Evolutionary conservation across 2,329 filamentous ascomycete species (phyloP), one percentile per base, ranked within the genome.

Genomic region (Colletotrichum viniferum): DNA sequence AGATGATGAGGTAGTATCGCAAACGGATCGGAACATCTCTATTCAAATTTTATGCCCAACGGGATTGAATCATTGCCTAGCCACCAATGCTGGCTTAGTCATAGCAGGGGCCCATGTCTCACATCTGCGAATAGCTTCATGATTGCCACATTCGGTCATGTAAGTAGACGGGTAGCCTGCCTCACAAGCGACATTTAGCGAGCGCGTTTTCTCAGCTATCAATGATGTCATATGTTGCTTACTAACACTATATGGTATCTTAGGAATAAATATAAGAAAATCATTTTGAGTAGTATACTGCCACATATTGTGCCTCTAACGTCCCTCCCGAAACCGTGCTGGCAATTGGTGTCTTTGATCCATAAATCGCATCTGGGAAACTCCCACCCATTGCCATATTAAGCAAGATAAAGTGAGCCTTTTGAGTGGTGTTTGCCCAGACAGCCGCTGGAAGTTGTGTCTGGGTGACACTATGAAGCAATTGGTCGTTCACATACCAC

Each of bases 401-500:
- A 7, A 86, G 73, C 61, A 86, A 71, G 21, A 86, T 73, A 76
- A 86, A 84, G 72, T 84, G 82, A 13, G 67, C 72, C 56, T 77
- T 76, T 26, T 79, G 79, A 3, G 81, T 81, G 7, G 85, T 65
- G 34, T 78, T 74, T 2, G 63, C 58, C 85, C 85, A 86, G 6
- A 81, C 80, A 2, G 60, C 72, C 30, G 80, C 78, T 4, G 77
- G 78, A 10, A 86, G 69, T 1, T 79, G 77, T 3, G 73, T 65
- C 12, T 83, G 79, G 4, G 82, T 84, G 34, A 91, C 78, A 16
- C 83, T 83, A 68, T 86, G 82, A 77, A 84, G 90, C 58, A 83
- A 81, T 1, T 76, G 76, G 12, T 87, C 88, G 43, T 91, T 87
- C 38, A 87, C 75, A 71, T 84, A 84, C 88, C 89, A 91, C 7